Conservation (phyloP, 306 rosid genomes). For the Astragalus glycyphyllos region DNA sequence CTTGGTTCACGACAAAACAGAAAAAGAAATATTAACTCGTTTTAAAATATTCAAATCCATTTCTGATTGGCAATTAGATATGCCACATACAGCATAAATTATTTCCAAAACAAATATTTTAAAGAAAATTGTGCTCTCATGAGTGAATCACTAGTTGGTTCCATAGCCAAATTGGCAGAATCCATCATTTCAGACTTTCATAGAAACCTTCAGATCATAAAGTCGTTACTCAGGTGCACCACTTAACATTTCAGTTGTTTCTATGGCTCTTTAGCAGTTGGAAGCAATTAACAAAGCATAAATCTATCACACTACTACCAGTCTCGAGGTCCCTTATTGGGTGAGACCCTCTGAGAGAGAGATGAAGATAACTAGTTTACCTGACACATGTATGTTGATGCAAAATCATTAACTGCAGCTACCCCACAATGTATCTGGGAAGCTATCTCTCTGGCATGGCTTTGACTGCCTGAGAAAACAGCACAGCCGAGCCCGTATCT, state of each 20-base stretch:
- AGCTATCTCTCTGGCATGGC: conserved; percentile 76
- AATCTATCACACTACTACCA: conserved; percentile 17
- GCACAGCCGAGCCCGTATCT: conserved; percentile 91
- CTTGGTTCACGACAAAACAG: neutral
- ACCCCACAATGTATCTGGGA: conserved; percentile 82
- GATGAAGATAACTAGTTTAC: conserved; percentile 45
- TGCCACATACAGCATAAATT: neutral
- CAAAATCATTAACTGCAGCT: conserved; percentile 87
- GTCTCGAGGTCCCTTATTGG: conserved; percentile 5
- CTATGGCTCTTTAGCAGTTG: conserved; percentile 12
- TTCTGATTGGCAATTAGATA: neutral
- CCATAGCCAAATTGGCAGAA: neutral
- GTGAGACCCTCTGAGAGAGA: neutral
- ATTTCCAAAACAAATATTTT: neutral
- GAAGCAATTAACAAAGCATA: conserved; percentile 4
- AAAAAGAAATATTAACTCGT: neutral
- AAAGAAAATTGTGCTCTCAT: conserved; percentile 16
- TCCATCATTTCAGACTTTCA: conserved; percentile 13
- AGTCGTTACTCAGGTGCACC: conserved; percentile 5
- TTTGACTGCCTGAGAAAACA: conserved; percentile 87
- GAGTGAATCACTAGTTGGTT: conserved; percentile 15
- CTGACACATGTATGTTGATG: conserved; percentile 88
- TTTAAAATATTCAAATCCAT: neutral
- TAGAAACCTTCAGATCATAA: conserved; percentile 22
- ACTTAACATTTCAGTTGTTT: conserved; percentile 13